Conservation (phyloP, 768 basidiomycete genomes). For the Rickenella mellea region DNA sequence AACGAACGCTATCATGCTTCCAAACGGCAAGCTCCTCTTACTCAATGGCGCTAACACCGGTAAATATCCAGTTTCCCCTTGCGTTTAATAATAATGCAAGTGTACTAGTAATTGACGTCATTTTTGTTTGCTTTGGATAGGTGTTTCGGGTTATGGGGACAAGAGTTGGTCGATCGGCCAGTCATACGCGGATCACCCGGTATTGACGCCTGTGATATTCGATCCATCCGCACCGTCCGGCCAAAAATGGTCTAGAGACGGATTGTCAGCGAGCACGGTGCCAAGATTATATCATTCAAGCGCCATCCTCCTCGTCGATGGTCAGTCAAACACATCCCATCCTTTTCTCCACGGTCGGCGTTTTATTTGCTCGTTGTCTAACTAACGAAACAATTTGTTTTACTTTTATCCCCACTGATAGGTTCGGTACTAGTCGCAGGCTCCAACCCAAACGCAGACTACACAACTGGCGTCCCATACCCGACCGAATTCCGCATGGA, state of each 20-base stretch:
- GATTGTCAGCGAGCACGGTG: constrained; percentile 47
- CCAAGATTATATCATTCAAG: constrained; percentile 76
- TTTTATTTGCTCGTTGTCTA: constrained; percentile 3
- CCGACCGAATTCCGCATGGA: constrained; percentile 76
- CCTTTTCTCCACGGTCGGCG: constrained; percentile 1
- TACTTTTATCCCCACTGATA: constrained; percentile 12
- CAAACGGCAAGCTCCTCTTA: constrained; percentile 55
- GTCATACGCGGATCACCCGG: constrained; percentile 57
- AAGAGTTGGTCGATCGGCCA: constrained; percentile 46
- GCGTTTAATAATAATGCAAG: too few species aligned
- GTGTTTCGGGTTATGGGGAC: constrained; percentile 39
- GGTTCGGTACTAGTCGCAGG: constrained; percentile 68
- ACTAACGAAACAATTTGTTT: too few species aligned
- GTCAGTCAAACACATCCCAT: too few species aligned
- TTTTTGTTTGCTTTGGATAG: constrained; percentile 12
- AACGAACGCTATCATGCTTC: constrained; percentile 65
- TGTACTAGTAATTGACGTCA: constrained; percentile 45
- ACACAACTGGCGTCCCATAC: constrained; percentile 40
- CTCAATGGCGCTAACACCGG: constrained; percentile 54
- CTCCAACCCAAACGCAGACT: constrained; percentile 73
- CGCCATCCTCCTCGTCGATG: constrained; percentile 61
- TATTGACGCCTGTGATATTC: constrained; percentile 51
- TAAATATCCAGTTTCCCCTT: too few species aligned
- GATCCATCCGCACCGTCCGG: constrained; percentile 54
- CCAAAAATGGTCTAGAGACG: constrained; percentile 53